Evolutionary conservation across 139 green algal genomes (phyloP).

Genomic region (Tetradesmus lagerheimii): DNA sequence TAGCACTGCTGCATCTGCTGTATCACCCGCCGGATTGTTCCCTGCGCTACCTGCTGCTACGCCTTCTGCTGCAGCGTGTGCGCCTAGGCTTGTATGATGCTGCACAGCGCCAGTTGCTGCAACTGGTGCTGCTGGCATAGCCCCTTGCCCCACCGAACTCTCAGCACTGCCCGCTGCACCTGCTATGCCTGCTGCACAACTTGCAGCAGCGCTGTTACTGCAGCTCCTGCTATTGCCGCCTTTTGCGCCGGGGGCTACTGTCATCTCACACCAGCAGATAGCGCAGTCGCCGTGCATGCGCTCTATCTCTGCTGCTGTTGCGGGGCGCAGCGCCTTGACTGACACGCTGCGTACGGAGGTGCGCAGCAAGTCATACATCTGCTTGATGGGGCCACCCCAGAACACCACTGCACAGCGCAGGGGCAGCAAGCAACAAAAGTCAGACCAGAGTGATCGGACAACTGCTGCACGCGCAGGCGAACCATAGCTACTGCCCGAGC

Average conservation of each 20-base stretch:
- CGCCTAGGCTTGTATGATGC: neutral
- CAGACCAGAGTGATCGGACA: neutral
- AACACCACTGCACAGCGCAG: constrained; percentile 71
- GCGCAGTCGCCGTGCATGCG: constrained; percentile 83
- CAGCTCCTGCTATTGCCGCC: neutral
- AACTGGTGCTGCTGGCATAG: neutral
- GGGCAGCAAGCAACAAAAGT: constrained; percentile 6
- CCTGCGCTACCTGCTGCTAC: neutral
- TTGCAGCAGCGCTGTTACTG: neutral
- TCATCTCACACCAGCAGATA: constrained; percentile 86
- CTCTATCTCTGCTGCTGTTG: constrained; percentile 77
- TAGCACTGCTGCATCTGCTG: constrained; percentile 6
- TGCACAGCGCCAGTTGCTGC: neutral
- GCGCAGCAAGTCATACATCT: constrained; percentile 57
- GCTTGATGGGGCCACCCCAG: constrained; percentile 69
- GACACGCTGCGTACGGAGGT: constrained; percentile 44
- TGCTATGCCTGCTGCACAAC: neutral
- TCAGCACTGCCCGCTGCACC: neutral
- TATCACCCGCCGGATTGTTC: neutral
- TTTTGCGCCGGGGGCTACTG: neutral
- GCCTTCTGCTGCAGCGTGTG: neutral
- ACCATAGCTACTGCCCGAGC: no score
- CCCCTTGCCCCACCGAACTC: neutral
- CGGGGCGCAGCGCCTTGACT: constrained; percentile 59
- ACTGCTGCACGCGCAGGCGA: neutral